Conservation (phyloP, 495 filamentous ascomycete species). For the Aspergillus campestris region DNA sequence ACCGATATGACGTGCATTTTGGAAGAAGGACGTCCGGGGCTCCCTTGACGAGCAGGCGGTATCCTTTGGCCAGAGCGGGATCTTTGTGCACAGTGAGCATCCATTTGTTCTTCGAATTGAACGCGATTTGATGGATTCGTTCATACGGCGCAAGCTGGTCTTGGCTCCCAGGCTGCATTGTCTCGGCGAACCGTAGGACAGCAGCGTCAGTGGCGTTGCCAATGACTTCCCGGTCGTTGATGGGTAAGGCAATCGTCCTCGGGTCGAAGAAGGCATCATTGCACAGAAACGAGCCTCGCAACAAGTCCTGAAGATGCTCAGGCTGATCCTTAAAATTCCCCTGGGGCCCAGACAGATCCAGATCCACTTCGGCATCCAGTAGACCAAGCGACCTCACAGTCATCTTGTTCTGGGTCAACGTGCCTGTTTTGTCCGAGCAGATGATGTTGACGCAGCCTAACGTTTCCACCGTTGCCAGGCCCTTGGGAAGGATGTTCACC, state of each 20-base stretch:
- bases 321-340: slow-evolving; percentile 6
- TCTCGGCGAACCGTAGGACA: slow-evolving; percentile 57
- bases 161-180: slow-evolving; percentile 41
- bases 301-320: slow-evolving; percentile 12
- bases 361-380: slow-evolving; percentile 22
- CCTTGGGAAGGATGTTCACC: slow-evolving; percentile 59
- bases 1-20: slow-evolving; percentile 36
- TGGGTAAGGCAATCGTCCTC: slow-evolving; percentile 40
- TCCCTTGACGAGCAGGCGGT: slow-evolving; percentile 38
- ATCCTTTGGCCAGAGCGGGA: slow-evolving; percentile 7
- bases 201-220: slow-evolving; percentile 70
- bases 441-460: slow-evolving; percentile 62
- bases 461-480: slow-evolving; percentile 63
- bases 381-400: slow-evolving; percentile 33
- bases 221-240: slow-evolving; percentile 49
- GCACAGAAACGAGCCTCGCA: slow-evolving; percentile 41
- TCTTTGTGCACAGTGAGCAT: slow-evolving; percentile 29
- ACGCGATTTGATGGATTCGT: slow-evolving; percentile 56
- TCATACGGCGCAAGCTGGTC: slow-evolving; percentile 36
- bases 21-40: slow-evolving; percentile 43
- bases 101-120: slow-evolving; percentile 75
- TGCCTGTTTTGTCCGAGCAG: slow-evolving; percentile 68
- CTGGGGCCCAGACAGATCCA: slow-evolving; percentile 9
- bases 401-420: slow-evolving; percentile 52
- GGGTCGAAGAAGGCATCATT: slow-evolving; percentile 65